Base-by-base conservation (phyloP, 2,329 filamentous ascomycete genomes). In the Teratosphaeria pseudoeucalypti region DNA sequence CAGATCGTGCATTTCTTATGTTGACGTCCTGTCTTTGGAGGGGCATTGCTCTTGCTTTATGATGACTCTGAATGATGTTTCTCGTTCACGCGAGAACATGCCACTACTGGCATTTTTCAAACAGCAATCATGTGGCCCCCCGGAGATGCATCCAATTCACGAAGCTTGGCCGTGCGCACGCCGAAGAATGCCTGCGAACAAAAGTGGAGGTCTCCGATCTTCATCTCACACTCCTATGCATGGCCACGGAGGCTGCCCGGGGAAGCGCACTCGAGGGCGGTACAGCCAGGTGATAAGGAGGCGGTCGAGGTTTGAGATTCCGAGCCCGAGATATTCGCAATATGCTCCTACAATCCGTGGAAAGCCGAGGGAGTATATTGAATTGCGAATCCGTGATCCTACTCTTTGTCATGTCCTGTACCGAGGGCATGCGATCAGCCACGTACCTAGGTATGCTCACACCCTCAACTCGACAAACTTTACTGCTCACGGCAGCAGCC, bases 1-100 rank as follows among this genome's bases (percentile, higher is more conserved):
- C 64, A 64, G 63, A 66, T 67, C 65, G 63, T 57, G 58, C 57
- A 54, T 57, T 70, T 67, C 67, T 70, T 70, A 70, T 69, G 64
- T 70, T 61, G 66, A 70, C 68, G 60, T 69, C 68, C 54, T 63
- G 49, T 58, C 56, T 62, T 49, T 62, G 60, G 68, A 61, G 68
- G 67, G 68, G 66, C 59, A 61, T 19, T 49, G 43, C 43, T 19
- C 43, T 49, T 10, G 16, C 10, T 12, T 14, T 43, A 14, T 43
- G 47, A 34, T 29, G 49, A 29, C 19, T 23, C 7, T 10, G 4
- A n/a, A 23, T 16, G 3, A 53, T 53, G 29, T 7, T 32, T 32
- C 29, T 32, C 7, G 29, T 32, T 32, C 29, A 3, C 29, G 4
- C 29, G 29, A 7, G 49, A 23, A 43, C 16, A 14, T 43, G 37